Evolutionary conservation across 2,329 filamentous ascomycete species (phyloP), one percentile per base, ranked within the genome.

Genomic region (Colletotrichum graminicola): DNA sequence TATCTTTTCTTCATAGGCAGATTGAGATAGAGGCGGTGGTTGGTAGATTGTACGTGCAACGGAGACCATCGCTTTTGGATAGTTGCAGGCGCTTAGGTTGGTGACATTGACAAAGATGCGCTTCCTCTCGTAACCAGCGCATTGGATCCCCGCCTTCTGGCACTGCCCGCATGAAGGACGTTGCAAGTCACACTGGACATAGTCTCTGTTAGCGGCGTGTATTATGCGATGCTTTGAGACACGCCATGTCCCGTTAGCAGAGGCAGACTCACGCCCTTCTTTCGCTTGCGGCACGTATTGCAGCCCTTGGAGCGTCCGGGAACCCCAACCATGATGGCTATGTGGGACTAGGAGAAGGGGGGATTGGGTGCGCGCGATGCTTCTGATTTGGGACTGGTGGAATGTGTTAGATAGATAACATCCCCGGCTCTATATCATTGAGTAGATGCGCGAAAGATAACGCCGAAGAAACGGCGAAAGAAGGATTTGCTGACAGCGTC

Each of bases 231-330:
- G 4, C 12, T 2, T 23, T 2, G 62, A 55, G 12, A 51, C 16
- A 12, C 11, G 49, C 23, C 3, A 43, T 18, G 23, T n/a, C 36
- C 12, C n/a, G 10, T 39, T 12, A n/a, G 11, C 12, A 36, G 18
- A 41, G 2, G 68, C 74, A 41, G 2, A 70, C 74, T 63, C 56
- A 75, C 74, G 51, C 74, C 74, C 52, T 75, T 75, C 64, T 74
- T 74, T 18, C 73, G 72, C 29, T 59, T 69, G 11, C 73, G 68
- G 59, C 74, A 75, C 21, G 72, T 75, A 41, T 74, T 73, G 55
- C 73, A 75, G 14, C 68, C 74, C 51, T 74, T 74, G 43, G 74
- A 75, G 54, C 66, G 74, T 11, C 74, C 74, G 5, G 74, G 73
- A 26, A 74, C 73, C 11, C 74, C 74, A 11, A 74, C 73, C 74